phyloP scores from a whole-genome alignment of 176 grass and related monocot genomes.

The Elymus sibiricus region DNA sequence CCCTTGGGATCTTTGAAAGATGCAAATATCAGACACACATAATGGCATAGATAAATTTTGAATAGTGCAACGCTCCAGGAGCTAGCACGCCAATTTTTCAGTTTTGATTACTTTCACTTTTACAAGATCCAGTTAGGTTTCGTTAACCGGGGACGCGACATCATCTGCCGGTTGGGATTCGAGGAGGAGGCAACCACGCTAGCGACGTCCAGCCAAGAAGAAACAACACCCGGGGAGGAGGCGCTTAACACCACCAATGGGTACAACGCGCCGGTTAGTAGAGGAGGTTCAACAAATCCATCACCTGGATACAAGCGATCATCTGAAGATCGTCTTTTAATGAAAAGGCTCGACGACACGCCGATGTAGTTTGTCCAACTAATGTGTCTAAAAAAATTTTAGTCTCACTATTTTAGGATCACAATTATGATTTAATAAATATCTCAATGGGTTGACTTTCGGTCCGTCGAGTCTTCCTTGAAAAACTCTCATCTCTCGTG shows the following conservation, averaged over 20 bases:
- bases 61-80: neutral
- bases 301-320: too few relatives aligned
- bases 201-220: neutral
- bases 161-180: neutral
- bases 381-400: too few relatives aligned
- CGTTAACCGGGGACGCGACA: neutral
- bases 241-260: neutral
- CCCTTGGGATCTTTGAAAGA: neutral
- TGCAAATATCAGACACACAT: neutral
- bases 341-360: too few relatives aligned
- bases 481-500: too few relatives aligned
- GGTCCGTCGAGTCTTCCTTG: too few relatives aligned
- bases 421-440: too few relatives aligned
- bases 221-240: neutral
- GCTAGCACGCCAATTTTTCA: neutral
- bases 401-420: too few relatives aligned
- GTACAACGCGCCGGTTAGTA: neutral
- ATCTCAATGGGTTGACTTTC: too few relatives aligned
- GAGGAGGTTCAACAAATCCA: neutral
- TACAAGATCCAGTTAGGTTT: neutral
- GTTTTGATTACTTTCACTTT: neutral
- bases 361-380: too few relatives aligned
- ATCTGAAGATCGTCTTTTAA: too few relatives aligned
- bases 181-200: neutral
- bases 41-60: neutral